Percentiles rank a stretch among this genome's conserved stretches.
These are phyloP conservation scores for Astrothelium subdiscretum DNA, from an alignment of 495 filamentous ascomycete genomes.

Conservation along the genomic window DNA sequence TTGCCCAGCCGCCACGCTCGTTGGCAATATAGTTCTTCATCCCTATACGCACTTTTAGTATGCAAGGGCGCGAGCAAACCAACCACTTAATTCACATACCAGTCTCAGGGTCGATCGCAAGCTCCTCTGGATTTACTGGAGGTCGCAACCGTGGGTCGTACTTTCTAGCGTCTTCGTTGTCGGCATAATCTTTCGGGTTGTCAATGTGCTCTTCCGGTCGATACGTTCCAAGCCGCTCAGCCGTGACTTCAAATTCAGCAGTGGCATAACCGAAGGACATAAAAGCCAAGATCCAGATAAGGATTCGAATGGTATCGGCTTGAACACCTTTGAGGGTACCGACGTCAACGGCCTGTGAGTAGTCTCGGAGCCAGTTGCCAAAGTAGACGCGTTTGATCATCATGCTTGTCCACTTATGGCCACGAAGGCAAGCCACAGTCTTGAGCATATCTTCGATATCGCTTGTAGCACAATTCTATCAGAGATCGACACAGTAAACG, in stretches of 20 bases:
- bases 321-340: slow-evolving; percentile 82
- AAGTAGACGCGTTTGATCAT: slow-evolving; percentile 88
- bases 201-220: slow-evolving; percentile 81
- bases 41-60: slow-evolving; percentile 20
- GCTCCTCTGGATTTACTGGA: slow-evolving; percentile 61
- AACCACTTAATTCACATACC: slow-evolving; percentile 22
- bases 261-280: slow-evolving; percentile 95
- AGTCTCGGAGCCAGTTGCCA: slow-evolving; percentile 44
- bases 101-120: slow-evolving; percentile 70
- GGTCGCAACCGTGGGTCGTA: slow-evolving; percentile 74
- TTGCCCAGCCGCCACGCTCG: slow-evolving; percentile 72
- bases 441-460: slow-evolving; percentile 87
- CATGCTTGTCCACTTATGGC: slow-evolving; percentile 89
- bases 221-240: slow-evolving; percentile 82
- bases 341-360: slow-evolving; percentile 85
- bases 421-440: slow-evolving; percentile 72
- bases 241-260: slow-evolving; percentile 89
- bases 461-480: background rate
- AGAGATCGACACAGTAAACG: slow-evolving; percentile 2
- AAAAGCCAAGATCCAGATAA: slow-evolving; percentile 87
- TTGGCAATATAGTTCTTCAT: slow-evolving; percentile 99
- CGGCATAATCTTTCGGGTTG: slow-evolving; percentile 85
- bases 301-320: slow-evolving; percentile 76
- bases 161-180: slow-evolving; percentile 71
- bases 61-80: background rate